Evolutionary conservation across 306 rosid species (phyloP), one percentile per base, ranked within the genome.

Genomic region (Phaseolus lunatus): DNA sequence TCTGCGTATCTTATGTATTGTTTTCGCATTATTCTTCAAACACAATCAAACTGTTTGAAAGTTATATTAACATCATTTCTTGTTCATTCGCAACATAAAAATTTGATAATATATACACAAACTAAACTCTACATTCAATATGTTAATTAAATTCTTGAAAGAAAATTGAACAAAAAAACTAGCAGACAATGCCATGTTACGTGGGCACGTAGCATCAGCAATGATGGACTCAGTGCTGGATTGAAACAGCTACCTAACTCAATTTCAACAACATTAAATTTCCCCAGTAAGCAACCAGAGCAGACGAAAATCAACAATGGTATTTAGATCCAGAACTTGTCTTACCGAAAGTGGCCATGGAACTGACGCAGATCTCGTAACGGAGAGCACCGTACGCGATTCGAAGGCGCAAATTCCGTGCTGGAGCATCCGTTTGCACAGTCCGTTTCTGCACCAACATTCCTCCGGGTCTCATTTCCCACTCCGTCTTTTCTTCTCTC

Each of bases 401-500:
- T 70, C 90, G 85, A 13, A 94, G 89, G 64, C 86, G 79, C 13
- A 90, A 62, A 67, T 64, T 86, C 15, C 86, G 82, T 0, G 77
- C 43, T 11, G 78, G 58, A 69, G 71, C 49, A 2, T 86, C 87
- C 5, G 79, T 15, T 37, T 70, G 67, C 1, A 31, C 84, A 19
- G 9, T 61, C 18, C 91, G 78, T 76, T 84, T 87, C 84, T 94
- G 97, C 1, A 94, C 98, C 71, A 94, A 15, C 97, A 94, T 91
- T 75, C 97, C 97, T 24, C 96, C 92, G 0, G 98, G 97, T 52
- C 98, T 75, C 94, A 86, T 88, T 81, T 91, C 97, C 96, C 98
- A 91, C 76, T 85, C 83, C 2, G 58, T 20, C 5, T 63, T 81
- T 52, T 85, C 82, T n/a, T 62, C 86, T 24, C 43, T 64, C 9